phyloP scores from a whole-genome alignment of 2,329 filamentous ascomycete genomes.

The Diaporthe sp. region DNA sequence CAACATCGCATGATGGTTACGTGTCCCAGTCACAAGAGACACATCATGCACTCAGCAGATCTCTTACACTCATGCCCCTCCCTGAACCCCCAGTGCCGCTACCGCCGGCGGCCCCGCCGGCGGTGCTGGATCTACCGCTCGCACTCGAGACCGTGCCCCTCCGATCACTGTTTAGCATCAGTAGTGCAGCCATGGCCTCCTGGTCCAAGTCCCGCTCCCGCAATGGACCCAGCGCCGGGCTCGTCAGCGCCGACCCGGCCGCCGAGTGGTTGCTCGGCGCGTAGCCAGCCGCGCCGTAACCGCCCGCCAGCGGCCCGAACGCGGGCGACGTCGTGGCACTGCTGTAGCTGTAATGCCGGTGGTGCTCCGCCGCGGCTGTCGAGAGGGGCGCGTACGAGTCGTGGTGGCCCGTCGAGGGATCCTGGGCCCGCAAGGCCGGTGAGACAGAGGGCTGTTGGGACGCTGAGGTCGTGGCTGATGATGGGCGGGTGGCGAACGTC shows the following conservation, averaged over 20 bases:
- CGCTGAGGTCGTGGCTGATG: conserved; percentile 44
- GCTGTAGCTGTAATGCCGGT: conserved; percentile 60
- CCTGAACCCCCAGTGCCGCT: neutral
- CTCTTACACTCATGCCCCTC: conserved; percentile 68
- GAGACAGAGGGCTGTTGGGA: conserved; percentile 64
- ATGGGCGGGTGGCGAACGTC: conserved; percentile 54
- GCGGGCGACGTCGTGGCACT: conserved; percentile 60
- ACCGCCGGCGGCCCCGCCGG: conserved; percentile 46
- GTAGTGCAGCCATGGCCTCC: conserved; percentile 85
- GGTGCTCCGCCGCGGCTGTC: conserved; percentile 41
- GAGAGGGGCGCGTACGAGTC: conserved; percentile 46
- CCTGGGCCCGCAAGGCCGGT: conserved; percentile 64
- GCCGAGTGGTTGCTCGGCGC: conserved; percentile 53
- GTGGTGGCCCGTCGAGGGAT: conserved; percentile 62
- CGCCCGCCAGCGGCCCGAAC: conserved; percentile 63
- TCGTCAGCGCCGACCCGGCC: conserved; percentile 69
- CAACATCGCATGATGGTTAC: neutral
- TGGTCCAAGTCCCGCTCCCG: conserved; percentile 72
- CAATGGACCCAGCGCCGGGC: conserved; percentile 66
- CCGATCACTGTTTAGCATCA: conserved; percentile 90
- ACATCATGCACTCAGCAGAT: conserved; percentile 66
- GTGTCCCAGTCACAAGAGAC: neutral
- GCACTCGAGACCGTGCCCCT: conserved; percentile 58
- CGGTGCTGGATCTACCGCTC: conserved; percentile 30
- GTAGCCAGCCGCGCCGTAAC: conserved; percentile 53